Evolutionary conservation across 139 green algal species (phyloP).

Genomic region (Tetradesmus lagerheimii): DNA sequence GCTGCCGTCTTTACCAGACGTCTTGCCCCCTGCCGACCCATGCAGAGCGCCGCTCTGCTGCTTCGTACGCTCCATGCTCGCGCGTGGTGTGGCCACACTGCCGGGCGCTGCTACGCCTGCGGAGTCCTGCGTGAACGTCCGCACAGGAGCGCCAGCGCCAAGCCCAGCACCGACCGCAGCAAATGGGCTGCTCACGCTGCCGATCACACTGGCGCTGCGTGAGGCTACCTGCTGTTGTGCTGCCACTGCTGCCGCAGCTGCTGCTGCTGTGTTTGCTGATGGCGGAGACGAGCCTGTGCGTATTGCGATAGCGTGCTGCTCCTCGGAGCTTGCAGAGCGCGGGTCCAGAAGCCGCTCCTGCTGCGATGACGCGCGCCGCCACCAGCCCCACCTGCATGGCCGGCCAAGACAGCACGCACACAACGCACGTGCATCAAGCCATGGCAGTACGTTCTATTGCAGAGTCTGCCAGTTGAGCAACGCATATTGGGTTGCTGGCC

Average conservation of each 20-base stretch:
- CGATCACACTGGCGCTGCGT: not conserved
- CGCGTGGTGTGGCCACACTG: not conserved
- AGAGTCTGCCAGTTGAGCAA: no score
- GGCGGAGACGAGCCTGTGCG: not conserved
- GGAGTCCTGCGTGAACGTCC: not conserved
- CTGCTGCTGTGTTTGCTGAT: not conserved
- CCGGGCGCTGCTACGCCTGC: not conserved
- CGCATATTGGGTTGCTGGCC: no score
- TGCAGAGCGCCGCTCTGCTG: not conserved
- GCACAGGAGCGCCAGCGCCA: not conserved
- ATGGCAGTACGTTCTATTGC: no score
- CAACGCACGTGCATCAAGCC: not conserved
- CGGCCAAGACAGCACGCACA: not conserved
- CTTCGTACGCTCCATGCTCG: not conserved
- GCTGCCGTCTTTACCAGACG: not conserved
- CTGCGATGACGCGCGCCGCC: not conserved
- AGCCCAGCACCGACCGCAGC: not conserved
- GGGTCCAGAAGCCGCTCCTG: constrained; percentile 13
- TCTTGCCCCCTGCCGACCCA: not conserved
- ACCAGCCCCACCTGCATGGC: not conserved
- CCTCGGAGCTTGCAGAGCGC: not conserved
- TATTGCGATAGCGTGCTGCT: not conserved
- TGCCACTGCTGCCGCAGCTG: not conserved
- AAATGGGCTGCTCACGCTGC: not conserved
- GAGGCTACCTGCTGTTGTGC: not conserved